Percentiles rank a stretch among this genome's conserved stretches.
Evolutionary conservation across 305 asterid genomes (phyloP).

Genomic region (Plantago coronopus): DNA sequence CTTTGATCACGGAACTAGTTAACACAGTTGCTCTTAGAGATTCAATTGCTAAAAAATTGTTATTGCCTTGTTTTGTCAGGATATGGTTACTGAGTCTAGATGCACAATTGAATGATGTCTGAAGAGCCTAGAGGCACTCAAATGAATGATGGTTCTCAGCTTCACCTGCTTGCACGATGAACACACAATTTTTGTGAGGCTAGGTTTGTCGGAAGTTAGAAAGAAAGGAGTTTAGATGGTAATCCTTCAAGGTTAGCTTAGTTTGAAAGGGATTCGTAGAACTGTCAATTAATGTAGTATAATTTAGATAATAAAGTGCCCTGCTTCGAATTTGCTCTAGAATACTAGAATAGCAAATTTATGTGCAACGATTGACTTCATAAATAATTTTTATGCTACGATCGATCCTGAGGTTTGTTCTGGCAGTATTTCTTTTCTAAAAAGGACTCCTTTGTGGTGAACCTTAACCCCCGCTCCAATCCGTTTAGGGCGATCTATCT

Average conservation of each 20-base stretch:
- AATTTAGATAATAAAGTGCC: not conserved
- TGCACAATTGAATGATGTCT: not conserved
- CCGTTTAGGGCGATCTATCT: too few species aligned
- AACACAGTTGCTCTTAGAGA: not conserved
- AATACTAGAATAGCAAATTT: too few species aligned
- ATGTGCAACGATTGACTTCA: too few species aligned
- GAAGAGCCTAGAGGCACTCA: not conserved
- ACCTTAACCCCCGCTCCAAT: too few species aligned
- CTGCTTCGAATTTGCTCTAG: too few species aligned
- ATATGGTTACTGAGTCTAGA: constrained; percentile 24
- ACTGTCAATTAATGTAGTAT: constrained; percentile 1
- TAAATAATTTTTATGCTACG: too few species aligned
- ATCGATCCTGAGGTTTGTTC: too few species aligned
- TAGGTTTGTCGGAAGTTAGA: constrained; percentile 6
- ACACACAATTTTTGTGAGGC: constrained; percentile 2
- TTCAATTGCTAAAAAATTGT: not conserved
- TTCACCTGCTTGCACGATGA: not conserved
- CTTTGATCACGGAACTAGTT: not conserved
- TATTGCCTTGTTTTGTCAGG: constrained; percentile 12
- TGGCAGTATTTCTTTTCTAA: too few species aligned
- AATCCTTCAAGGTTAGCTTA: constrained; percentile 11
- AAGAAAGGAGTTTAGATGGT: constrained; percentile 10
- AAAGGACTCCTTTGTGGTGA: too few species aligned
- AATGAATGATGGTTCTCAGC: not conserved
- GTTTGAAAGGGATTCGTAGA: not conserved